Evolutionary conservation across 179 eudicot species (phyloP), one percentile per base, ranked within the genome.

Genomic region (Silene coronaria): DNA sequence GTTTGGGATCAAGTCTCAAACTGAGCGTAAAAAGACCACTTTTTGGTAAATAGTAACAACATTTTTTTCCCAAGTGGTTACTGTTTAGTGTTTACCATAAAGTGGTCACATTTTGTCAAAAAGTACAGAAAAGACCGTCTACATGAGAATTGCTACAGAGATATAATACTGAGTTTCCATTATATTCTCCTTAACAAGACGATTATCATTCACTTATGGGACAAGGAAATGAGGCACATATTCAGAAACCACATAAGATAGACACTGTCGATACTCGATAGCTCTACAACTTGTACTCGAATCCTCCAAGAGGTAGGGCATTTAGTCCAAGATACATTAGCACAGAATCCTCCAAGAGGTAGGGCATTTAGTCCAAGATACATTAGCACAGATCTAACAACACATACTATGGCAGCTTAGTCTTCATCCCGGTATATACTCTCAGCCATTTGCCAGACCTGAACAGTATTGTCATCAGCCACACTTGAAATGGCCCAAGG

Each of bases 381-480:
- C 26, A 27, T 27, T 53, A 51, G 1, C 16, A 27, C 61, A 24
- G 36, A 46, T 21, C 34, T 23, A 24, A 17, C 59, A 67, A 10
- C 9, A 19, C 48, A 67, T 46, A 51, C 63, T 16, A 2, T 27
- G 24, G 36, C 42, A 71, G 28, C 45, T 51, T 85, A 87, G 68
- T 88, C 89, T 53, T 89, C 98, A 14, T 91, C 98, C 12, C 83
- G 83, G 57, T 85, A 88, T 75, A 93, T 87, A 66, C 88, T 84
- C 68, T 89, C 93, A 22, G 95, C 90, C 90, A 93, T 87, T 80
- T 91, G 88, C 95, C 98, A 93, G 67, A 93, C 80, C 79, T 93
- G 96, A 42, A 93, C 73, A 9, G 89, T 79, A 74, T 92, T 92
- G 84, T 92, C 97, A 64, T 89, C 97, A 1, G 93, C 96, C 19